Evolutionary conservation across 208 protist genomes (phyloP), one percentile per base, ranked within the genome.

Genomic region (Vickermania ingenoplastis): DNA sequence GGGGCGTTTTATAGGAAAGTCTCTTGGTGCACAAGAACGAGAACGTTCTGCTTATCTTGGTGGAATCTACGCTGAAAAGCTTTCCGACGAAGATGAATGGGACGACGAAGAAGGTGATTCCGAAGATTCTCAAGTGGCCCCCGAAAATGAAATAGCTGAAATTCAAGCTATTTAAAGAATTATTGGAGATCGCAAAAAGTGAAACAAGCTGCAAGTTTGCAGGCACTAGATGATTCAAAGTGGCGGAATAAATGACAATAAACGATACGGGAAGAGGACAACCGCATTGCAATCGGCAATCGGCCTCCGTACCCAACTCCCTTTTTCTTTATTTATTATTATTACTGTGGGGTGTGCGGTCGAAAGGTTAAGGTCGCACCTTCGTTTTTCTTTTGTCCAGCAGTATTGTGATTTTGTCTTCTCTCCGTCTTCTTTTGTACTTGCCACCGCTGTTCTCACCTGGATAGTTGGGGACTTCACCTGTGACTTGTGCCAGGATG

Each of bases 1-100:
- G 28, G 85, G 81, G 24, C 74, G 89, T 7, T 57, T 92, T 1
- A 95, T 95, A 63, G 75, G 77, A 23, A 79, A 81, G 61, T 59
- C 29, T 24, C 45, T 41, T 21, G 17, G 50, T 22, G 30, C 50
- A 3, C 49, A 41, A 7, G 64, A 53, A n/a, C 5, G 56, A n/a
- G n/a, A n/a, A 45, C 11, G 17, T 7, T 59, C 67, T 11, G 36
- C 70, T 3, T 63, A 55, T 62, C 66, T 74, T 1, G 89, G 88
- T 53, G 89, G 79, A 31, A 69, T 95, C 17, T 95, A 86, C 62
- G 89, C 89, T 0, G 80, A 83, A 36, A 73, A 64, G 2, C 31
- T 95, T 3, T 72, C 73, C 1, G 84, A 90, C 36, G 72, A 86
- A 7, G 83, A 80, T 0, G 60, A 72, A 0, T 51, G 62, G 3